Conservation (phyloP, 2,329 filamentous ascomycete species). For the Coniochaeta pulveracea region DNA sequence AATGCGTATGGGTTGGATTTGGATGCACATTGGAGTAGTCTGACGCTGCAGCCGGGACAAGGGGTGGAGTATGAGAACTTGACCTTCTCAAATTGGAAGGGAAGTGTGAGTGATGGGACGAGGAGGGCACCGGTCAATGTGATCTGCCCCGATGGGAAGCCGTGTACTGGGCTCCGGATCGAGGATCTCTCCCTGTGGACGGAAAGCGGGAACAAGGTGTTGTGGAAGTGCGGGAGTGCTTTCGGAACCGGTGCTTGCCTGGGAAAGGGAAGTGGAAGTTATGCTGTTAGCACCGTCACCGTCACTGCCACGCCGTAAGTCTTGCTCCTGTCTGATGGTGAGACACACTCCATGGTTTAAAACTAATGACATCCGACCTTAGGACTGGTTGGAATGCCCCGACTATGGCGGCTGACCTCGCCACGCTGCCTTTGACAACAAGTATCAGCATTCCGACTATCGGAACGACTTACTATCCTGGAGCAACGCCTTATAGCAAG, state of each 20-base stretch:
- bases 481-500: slow-evolving; percentile 9
- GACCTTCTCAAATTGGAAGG: slow-evolving; percentile 43
- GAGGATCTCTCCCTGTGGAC: slow-evolving; percentile 13
- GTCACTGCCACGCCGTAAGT: slow-evolving; percentile 6
- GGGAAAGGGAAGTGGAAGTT: slow-evolving; percentile 4
- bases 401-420: slow-evolving; percentile 12
- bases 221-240: slow-evolving; percentile 11
- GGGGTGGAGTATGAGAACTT: slow-evolving; percentile 42
- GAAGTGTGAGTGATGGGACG: slow-evolving; percentile 35
- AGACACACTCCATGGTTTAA: not conserved
- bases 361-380: not conserved
- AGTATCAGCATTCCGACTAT: slow-evolving; percentile 11
- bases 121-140: slow-evolving; percentile 41
- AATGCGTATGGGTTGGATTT: slow-evolving; percentile 48
- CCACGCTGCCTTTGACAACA: slow-evolving; percentile 8
- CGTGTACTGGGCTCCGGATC: slow-evolving; percentile 11
- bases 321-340: not conserved
- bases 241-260: slow-evolving; percentile 12
- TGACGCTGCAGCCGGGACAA: slow-evolving; percentile 21
- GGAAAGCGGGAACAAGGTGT: slow-evolving; percentile 8
- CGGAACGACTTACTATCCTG: slow-evolving; percentile 11
- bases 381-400: slow-evolving; percentile 6
- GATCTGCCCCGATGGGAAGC: slow-evolving; percentile 10
- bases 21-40: slow-evolving; percentile 5
- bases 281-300: slow-evolving; percentile 6